Conservation (phyloP, 495 filamentous ascomycete genomes). For the Friedmanniomyces endolithicus region DNA sequence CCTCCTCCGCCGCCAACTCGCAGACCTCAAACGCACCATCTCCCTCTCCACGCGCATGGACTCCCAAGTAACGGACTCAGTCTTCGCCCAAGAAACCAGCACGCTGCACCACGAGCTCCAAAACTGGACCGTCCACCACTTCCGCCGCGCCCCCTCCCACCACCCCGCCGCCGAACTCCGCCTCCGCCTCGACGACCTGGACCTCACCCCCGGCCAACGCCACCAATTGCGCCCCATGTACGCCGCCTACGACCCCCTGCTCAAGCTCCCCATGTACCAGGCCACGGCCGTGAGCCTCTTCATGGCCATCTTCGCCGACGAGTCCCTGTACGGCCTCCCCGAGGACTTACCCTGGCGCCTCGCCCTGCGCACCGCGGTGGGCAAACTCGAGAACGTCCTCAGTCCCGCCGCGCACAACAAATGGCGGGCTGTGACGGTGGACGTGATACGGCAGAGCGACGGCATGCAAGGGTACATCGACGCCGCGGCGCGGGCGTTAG, state of each 20-base stretch:
- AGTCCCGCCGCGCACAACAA: conserved; percentile 6
- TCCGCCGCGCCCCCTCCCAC: conserved; percentile 20
- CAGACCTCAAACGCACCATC: conserved; percentile 28
- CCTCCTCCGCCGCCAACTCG: conserved; percentile 19
- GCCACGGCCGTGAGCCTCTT: conserved; percentile 20
- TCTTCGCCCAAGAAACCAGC: conserved; percentile 22
- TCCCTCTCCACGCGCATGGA: conserved; percentile 25
- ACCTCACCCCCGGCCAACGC: background rate
- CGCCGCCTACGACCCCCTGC: conserved; percentile 6
- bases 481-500: background rate
- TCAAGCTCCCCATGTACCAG: conserved; percentile 25
- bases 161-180: background rate
- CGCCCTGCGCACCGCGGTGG: background rate
- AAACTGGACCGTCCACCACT: conserved; percentile 30
- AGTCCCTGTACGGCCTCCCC: conserved; percentile 22
- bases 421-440: conserved; percentile 14
- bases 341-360: conserved; percentile 10
- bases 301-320: conserved; percentile 27
- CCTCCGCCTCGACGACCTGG: background rate
- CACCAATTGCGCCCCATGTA: conserved; percentile 15
- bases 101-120: conserved; percentile 25
- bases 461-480: background rate
- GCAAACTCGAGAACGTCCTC: background rate
- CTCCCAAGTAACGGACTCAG: conserved; percentile 24
- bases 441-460: conserved; percentile 8